phyloP scores from a whole-genome alignment of 495 filamentous ascomycete genomes.

The Annulohypoxylon bovei region DNA sequence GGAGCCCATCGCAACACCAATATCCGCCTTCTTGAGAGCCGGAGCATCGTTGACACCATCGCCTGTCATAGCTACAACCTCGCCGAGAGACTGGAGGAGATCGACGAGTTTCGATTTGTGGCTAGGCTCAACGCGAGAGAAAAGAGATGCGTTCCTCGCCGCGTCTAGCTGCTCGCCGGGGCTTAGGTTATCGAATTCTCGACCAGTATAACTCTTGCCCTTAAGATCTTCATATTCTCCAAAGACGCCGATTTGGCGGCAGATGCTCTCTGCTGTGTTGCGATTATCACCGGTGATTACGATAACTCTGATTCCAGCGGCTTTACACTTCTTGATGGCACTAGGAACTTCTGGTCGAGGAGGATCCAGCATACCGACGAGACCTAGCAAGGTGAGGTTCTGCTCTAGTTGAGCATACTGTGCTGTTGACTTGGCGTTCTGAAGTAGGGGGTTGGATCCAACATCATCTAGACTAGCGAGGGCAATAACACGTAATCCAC shows the following conservation, averaged over 20 bases:
- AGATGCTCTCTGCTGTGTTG: constrained; percentile 97
- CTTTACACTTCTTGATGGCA: constrained; percentile 87
- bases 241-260: constrained; percentile 96
- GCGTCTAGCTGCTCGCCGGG: constrained; percentile 82
- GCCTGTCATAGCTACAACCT: constrained; percentile 99
- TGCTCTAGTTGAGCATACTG: constrained; percentile 91
- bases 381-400: constrained; percentile 90
- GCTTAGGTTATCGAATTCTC: constrained; percentile 89
- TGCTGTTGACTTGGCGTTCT: constrained; percentile 78
- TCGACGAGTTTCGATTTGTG: constrained; percentile 98
- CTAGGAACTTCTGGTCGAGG: constrained; percentile 91
- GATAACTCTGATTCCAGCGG: constrained; percentile 94
- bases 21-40: constrained; percentile 97
- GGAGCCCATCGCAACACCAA: constrained; percentile 98
- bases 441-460: constrained; percentile 71
- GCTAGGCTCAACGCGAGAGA: constrained; percentile 94
- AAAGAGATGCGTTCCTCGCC: constrained; percentile 86
- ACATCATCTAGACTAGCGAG: constrained; percentile 83
- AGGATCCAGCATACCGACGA: constrained; percentile 97
- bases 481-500: constrained; percentile 93
- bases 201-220: constrained; percentile 94
- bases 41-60: constrained; percentile 99
- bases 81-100: constrained; percentile 88
- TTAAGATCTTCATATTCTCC: constrained; percentile 79
- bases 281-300: constrained; percentile 99